phyloP scores from a whole-genome alignment of 148 eudicot genomes.

The Chenopodium suecicum region DNA sequence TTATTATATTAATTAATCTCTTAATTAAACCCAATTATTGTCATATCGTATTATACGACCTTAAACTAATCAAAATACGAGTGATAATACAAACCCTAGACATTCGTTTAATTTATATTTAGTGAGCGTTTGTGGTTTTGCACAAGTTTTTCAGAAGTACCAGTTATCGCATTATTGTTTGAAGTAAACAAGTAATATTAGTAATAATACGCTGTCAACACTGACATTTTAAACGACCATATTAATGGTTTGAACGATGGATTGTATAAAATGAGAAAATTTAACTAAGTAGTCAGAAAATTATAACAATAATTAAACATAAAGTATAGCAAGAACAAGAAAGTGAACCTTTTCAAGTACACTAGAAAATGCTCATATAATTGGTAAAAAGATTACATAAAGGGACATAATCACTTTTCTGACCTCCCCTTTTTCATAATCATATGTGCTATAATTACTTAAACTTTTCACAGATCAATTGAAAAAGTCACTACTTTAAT shows the following conservation, averaged over 20 bases:
- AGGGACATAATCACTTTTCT: slow-evolving; percentile 37
- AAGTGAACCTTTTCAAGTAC: slow-evolving; percentile 47
- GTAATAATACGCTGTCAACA: too few species aligned
- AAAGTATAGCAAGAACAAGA: slow-evolving; percentile 16
- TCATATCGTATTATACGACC: neutral
- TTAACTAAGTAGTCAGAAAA: neutral
- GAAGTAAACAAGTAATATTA: too few species aligned
- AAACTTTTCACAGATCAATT: slow-evolving; percentile 26
- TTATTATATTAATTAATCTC: slow-evolving; percentile 9
- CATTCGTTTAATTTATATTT: too few species aligned
- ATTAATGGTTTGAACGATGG: too few species aligned
- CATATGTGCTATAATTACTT: slow-evolving; percentile 54
- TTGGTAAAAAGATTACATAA: slow-evolving; percentile 23
- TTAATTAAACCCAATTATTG: neutral
- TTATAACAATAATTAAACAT: neutral
- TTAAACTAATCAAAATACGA: neutral
- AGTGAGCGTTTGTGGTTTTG: too few species aligned
- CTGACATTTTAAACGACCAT: too few species aligned
- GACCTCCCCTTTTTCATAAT: slow-evolving; percentile 38
- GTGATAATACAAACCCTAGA: too few species aligned
- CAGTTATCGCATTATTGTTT: too few species aligned
- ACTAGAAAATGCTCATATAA: slow-evolving; percentile 18
- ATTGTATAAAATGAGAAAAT: too few species aligned
- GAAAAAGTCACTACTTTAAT: slow-evolving; percentile 20
- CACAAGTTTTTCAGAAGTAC: too few species aligned